Percentiles rank a stretch among this genome's conserved stretches.
Conservation (phyloP, 768 basidiomycete species). For the Cantharellus anzutake region DNA sequence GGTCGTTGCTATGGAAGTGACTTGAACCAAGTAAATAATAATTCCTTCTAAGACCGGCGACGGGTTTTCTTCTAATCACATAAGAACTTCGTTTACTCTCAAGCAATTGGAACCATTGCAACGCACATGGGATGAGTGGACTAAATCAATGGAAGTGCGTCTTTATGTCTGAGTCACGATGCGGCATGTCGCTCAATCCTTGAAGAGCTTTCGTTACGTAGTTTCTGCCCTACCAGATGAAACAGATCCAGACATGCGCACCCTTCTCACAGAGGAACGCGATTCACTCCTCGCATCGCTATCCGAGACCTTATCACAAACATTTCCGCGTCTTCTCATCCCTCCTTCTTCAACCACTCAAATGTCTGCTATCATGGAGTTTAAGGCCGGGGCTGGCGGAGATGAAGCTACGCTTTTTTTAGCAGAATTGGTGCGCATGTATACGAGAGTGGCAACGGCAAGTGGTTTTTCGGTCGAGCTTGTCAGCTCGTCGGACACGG, state of each 20-base stretch:
- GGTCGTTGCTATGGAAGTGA: too few species aligned
- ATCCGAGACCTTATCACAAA: conserved; percentile 17
- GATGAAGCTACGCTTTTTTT: conserved; percentile 74
- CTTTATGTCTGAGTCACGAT: conserved; percentile 1
- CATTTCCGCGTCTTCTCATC: conserved; percentile 53
- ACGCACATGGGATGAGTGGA: conserved; percentile 49
- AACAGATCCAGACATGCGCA: conserved; percentile 54
- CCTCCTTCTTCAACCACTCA: conserved; percentile 46
- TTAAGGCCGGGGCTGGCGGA: conserved; percentile 88
- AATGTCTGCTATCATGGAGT: conserved; percentile 66
- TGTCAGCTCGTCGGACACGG: conserved; percentile 30
- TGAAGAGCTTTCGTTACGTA: conserved; percentile 51
- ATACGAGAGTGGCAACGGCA: conserved; percentile 38
- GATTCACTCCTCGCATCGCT: conserved; percentile 22
- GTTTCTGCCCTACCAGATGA: conserved; percentile 38
- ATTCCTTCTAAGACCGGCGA: too few species aligned
- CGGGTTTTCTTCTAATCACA: conserved; percentile 28
- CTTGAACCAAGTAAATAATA: too few species aligned
- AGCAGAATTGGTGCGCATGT: conserved; percentile 63
- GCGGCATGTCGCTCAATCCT: neutral
- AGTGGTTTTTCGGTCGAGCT: conserved; percentile 43
- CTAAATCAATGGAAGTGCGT: conserved; percentile 34
- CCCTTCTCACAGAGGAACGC: conserved; percentile 52
- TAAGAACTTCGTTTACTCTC: conserved; percentile 36
- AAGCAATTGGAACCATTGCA: conserved; percentile 53